Evolutionary conservation across 2,329 filamentous ascomycete genomes (phyloP).

Genomic region (Colletotrichum sp.): DNA sequence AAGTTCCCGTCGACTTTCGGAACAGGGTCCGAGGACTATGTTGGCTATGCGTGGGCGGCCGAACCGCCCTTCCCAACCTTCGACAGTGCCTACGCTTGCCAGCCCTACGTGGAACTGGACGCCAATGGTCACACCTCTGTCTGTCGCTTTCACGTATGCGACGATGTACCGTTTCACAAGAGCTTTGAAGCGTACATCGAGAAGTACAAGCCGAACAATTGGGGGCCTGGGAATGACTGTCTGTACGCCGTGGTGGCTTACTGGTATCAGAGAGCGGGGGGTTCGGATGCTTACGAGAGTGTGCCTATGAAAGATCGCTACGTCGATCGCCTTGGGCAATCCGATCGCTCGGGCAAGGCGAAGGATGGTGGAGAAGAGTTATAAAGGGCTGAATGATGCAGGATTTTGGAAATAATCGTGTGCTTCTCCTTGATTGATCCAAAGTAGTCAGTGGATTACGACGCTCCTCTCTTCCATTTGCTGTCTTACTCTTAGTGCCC

Average conservation of each 20-base stretch:
- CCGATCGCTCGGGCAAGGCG: neutral
- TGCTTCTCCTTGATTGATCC: neutral
- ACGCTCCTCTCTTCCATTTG: neutral
- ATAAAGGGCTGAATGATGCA: neutral
- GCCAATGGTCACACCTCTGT: conserved; percentile 18
- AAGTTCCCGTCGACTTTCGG: conserved; percentile 16
- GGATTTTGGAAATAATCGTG: neutral
- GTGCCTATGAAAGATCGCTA: conserved; percentile 1
- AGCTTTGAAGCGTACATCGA: conserved; percentile 17
- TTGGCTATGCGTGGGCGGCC: conserved; percentile 16
- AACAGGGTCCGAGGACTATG: conserved; percentile 15
- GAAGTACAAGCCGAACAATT: conserved; percentile 16
- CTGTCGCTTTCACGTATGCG: conserved; percentile 16
- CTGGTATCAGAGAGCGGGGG: conserved; percentile 10
- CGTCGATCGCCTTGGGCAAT: neutral
- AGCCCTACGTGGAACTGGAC: conserved; percentile 5
- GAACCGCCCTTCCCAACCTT: conserved; percentile 13
- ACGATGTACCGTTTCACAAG: conserved; percentile 11
- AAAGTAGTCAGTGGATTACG: neutral
- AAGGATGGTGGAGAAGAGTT: neutral
- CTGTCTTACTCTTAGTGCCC: neutral
- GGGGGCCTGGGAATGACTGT: conserved; percentile 4
- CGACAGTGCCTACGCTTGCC: conserved; percentile 16
- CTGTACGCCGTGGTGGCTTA: conserved; percentile 12
- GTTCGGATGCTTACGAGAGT: neutral